A percentile compares a stretch with the other conserved stretches of the same genome.
Evolutionary conservation across 1,139 yeast genomes (phyloP).

Genomic region (Yamadazyma conglobata): DNA sequence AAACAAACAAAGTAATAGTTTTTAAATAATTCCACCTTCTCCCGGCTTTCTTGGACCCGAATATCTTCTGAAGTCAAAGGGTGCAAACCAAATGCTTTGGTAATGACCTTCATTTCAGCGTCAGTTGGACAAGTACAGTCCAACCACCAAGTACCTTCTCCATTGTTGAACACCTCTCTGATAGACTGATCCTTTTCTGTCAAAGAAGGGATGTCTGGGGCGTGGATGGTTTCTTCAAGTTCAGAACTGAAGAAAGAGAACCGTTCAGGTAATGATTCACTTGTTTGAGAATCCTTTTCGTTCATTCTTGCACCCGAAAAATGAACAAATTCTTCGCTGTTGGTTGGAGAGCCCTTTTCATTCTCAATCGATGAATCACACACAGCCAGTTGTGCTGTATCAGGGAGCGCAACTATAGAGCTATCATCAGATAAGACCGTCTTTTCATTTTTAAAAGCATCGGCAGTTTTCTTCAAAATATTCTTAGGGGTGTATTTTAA

Average conservation of each 20-base stretch:
- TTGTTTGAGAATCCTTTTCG: conserved; percentile 1
- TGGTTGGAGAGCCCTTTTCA: conserved; percentile 26
- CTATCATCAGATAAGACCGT: conserved; percentile 9
- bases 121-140: conserved; percentile 71
- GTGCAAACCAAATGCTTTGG: conserved; percentile 75
- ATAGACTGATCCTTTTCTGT: conserved; percentile 63
- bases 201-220: conserved; percentile 78
- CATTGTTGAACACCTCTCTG: conserved; percentile 57
- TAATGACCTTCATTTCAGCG: conserved; percentile 60
- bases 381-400: conserved; percentile 7
- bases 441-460: conserved; percentile 4
- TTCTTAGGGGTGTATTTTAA: conserved; percentile 57
- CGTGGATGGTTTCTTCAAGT: conserved; percentile 82
- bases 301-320: conserved; percentile 13
- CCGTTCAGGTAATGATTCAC: conserved; percentile 52
- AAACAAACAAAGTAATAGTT: conserved; percentile 77
- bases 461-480: conserved; percentile 24
- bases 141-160: conserved; percentile 74
- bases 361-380: conserved; percentile 28
- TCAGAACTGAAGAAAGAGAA: conserved; percentile 82
- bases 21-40: conserved; percentile 74
- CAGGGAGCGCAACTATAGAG: conserved; percentile 9
- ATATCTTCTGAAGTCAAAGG: conserved; percentile 86
- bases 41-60: conserved; percentile 81
- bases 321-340: conserved; percentile 23